These are phyloP conservation scores for Parasarocladium wereldwijsianum DNA, from an alignment of 2,329 filamentous ascomycete genomes.

Conservation along the genomic window DNA sequence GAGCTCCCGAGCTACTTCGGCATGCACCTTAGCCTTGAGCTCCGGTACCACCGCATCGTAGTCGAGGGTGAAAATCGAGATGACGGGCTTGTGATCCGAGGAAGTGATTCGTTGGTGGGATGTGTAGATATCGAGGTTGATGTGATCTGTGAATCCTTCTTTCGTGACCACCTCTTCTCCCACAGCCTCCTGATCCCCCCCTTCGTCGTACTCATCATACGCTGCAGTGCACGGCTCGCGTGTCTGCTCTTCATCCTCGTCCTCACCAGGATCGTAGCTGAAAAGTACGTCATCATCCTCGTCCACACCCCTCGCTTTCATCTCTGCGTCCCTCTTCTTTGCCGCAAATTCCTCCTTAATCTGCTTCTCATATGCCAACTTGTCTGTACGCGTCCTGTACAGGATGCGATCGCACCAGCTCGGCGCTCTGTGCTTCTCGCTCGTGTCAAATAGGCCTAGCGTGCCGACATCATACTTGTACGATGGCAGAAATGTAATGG, in stretches of 20 bases:
- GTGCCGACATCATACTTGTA: conserved; percentile 98
- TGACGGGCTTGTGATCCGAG: conserved; percentile 89
- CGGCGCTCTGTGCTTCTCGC: conserved; percentile 81
- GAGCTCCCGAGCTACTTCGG: conserved; percentile 74
- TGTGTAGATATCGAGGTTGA: conserved; percentile 53
- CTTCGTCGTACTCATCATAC: conserved; percentile 6
- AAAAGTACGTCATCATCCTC: conserved; percentile 78
- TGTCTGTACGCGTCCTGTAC: conserved; percentile 63
- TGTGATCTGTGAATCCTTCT: conserved; percentile 39
- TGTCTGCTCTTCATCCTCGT: conserved; percentile 34
- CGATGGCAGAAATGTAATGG: conserved; percentile 77
- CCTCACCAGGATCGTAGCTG: conserved; percentile 51
- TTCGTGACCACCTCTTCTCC: conserved; percentile 38
- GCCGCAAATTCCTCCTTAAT: conserved; percentile 50
- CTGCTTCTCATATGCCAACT: conserved; percentile 48
- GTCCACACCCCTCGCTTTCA: conserved; percentile 65
- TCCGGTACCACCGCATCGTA: conserved; percentile 81
- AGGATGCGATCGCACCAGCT: conserved; percentile 97
- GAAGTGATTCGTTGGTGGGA: conserved; percentile 83
- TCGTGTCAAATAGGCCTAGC: conserved; percentile 82
- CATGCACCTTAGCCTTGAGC: conserved; percentile 68
- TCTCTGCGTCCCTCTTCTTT: conserved; percentile 64
- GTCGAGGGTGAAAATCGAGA: conserved; percentile 67
- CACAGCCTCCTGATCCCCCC: conserved; percentile 17
- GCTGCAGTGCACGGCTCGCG: too few relatives aligned